Evolutionary conservation across 1,284 basidiomycete species (phyloP), one percentile per base, ranked within the genome.

Genomic region (Sporisorium iseilematis-ciliati): DNA sequence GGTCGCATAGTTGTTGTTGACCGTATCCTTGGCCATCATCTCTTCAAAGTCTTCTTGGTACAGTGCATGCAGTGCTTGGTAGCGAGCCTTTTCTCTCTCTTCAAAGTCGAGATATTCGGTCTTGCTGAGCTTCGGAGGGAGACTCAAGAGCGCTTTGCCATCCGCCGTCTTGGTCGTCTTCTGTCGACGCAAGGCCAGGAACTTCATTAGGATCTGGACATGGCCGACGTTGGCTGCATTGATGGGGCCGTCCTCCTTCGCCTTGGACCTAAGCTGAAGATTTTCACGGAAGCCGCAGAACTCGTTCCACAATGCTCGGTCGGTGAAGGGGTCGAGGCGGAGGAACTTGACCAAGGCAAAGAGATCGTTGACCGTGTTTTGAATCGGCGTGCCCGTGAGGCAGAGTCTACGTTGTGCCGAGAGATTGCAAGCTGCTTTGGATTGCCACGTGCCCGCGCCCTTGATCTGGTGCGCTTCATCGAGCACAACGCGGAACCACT

Each of bases 321-420:
- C 94, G 79, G 96, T 92, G 79, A 99, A 92, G 0, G 97, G 97
- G 42, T 91, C 89, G 62, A 99, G 87, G 8, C 95, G 92, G 51
- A 99, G 88, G 87, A 99, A 99, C 86, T 95, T 95, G 88, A 99
- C 91, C 62, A 99, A 88, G 1, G 97, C 95, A 86, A 92, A 99
- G 51, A 99, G 92, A 83, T 99, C 97, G 86, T 99, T 96, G 63
- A 99, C 90, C 84, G 95, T 95, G 88, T 99, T 99, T 87, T 99
- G 97, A 46, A 99, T 94, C 0, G 97, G 97, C 7, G 97, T 99
- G 68, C 97, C 97, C 10, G 96, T 97, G 42, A 99, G 88, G 82
- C 94, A 97, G 48, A 98, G 88, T 21, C 97, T 91, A 57, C 97
- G 91, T 82, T 97, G 93, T 2, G 96, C 94, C 84, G 93, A 90